These are phyloP conservation scores for Auricularia auricula-judae DNA, from an alignment of 768 basidiomycete genomes.

Conservation along the genomic window DNA sequence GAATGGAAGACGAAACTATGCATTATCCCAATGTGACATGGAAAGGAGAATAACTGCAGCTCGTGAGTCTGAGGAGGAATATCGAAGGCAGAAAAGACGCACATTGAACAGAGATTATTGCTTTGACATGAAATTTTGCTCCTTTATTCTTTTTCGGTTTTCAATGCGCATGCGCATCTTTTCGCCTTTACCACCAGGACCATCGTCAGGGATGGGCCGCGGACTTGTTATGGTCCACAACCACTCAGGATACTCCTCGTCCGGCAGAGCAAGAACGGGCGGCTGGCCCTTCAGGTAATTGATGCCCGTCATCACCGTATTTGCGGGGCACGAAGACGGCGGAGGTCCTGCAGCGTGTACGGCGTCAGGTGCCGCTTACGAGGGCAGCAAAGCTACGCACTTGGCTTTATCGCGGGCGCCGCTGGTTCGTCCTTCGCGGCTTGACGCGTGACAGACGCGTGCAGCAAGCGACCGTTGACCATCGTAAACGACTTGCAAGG, in stretches of 20 bases:
- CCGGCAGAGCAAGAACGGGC: slow-evolving; percentile 62
- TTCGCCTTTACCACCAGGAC: slow-evolving; percentile 58
- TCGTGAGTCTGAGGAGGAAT: too few species aligned
- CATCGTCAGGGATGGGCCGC: slow-evolving; percentile 53
- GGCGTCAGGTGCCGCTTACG: too few species aligned
- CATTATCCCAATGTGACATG: too few species aligned
- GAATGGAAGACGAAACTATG: too few species aligned
- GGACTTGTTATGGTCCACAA: slow-evolving; percentile 68
- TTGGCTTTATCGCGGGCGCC: too few species aligned
- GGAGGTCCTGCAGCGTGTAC: not conserved
- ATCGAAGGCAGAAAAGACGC: too few species aligned
- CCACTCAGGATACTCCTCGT: slow-evolving; percentile 84
- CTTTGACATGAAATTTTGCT: slow-evolving; percentile 77
- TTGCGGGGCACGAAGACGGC: slow-evolving; percentile 53
- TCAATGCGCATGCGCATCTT: slow-evolving; percentile 40
- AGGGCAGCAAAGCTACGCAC: too few species aligned
- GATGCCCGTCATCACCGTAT: slow-evolving; percentile 68
- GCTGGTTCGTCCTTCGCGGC: too few species aligned
- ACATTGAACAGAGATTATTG: slow-evolving; percentile 29
- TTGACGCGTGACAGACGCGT: too few species aligned
- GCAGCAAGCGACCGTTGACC: too few species aligned
- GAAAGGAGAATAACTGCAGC: too few species aligned
- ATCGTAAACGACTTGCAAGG: too few species aligned
- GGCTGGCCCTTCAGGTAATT: slow-evolving; percentile 77
- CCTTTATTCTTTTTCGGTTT: slow-evolving; percentile 63